A percentile compares a stretch with the other conserved stretches of the same genome.
Evolutionary conservation across 2,329 filamentous ascomycete species (phyloP).

Genomic region (Beauveria sp.): DNA sequence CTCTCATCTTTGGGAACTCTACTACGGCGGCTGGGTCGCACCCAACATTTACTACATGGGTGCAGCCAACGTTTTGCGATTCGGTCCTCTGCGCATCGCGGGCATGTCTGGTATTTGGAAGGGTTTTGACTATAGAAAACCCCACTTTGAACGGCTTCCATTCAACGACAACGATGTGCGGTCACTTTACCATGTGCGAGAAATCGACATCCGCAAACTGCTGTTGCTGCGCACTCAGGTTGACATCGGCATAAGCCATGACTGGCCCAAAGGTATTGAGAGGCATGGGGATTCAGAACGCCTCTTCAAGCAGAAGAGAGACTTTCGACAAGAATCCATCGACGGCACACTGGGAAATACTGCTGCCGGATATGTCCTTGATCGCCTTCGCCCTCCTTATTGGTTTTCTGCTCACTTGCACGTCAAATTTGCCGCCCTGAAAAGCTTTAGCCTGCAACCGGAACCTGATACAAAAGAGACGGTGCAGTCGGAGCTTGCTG

Average conservation of each 20-base stretch:
- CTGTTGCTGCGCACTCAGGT: slow-evolving; percentile 79
- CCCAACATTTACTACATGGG: slow-evolving; percentile 97
- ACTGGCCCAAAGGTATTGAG: slow-evolving; percentile 87
- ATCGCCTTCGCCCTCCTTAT: slow-evolving; percentile 70
- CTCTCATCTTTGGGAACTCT: slow-evolving; percentile 83
- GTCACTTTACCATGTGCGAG: slow-evolving; percentile 82
- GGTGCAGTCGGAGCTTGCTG: neutral
- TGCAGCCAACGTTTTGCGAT: slow-evolving; percentile 77
- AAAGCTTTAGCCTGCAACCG: slow-evolving; percentile 40
- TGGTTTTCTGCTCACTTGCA: slow-evolving; percentile 97
- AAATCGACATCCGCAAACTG: slow-evolving; percentile 85
- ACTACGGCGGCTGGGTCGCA: slow-evolving; percentile 94
- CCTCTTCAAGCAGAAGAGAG: slow-evolving; percentile 66
- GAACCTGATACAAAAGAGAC: neutral
- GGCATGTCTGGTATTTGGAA: slow-evolving; percentile 95
- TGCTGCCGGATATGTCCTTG: slow-evolving; percentile 73
- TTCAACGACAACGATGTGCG: slow-evolving; percentile 71
- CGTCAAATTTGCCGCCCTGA: slow-evolving; percentile 71
- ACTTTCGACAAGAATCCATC: slow-evolving; percentile 68
- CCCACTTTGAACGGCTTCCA: slow-evolving; percentile 78
- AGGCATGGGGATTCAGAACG: slow-evolving; percentile 60
- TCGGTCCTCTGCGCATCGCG: slow-evolving; percentile 80
- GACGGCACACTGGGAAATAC: slow-evolving; percentile 70
- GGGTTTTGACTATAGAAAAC: slow-evolving; percentile 74
- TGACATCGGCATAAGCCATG: slow-evolving; percentile 86